Evolutionary conservation across 805 yeast genomes (phyloP).

Genomic region (Wickerhamiella allomyrinae): DNA sequence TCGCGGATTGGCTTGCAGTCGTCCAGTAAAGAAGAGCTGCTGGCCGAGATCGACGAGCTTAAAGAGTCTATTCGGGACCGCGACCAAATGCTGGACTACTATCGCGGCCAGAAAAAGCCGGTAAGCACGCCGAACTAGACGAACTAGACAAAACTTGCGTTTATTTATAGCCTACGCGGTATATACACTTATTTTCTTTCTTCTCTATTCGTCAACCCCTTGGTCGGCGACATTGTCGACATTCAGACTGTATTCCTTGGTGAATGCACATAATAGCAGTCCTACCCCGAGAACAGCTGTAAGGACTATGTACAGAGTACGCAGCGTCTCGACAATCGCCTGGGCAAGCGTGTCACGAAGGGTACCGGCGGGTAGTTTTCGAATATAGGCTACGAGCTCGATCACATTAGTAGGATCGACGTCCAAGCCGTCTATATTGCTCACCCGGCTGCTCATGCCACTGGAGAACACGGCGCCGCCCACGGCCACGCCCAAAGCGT

Average conservation of each 20-base stretch:
- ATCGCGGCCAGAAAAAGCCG: slow-evolving; percentile 31
- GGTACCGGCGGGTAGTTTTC: slow-evolving; percentile 7
- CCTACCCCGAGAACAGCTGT: slow-evolving; percentile 15
- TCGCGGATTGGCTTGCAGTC: not conserved
- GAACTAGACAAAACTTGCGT: not conserved
- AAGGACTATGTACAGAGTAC: slow-evolving; percentile 12
- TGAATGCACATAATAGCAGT: slow-evolving; percentile 12
- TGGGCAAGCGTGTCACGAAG: slow-evolving; percentile 5
- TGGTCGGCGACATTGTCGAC: slow-evolving; percentile 15
- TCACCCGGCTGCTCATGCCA: slow-evolving; percentile 10
- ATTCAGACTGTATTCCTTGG: slow-evolving; percentile 19
- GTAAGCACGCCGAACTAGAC: slow-evolving; percentile 11
- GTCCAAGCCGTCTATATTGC: slow-evolving; percentile 5
- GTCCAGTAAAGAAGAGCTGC: slow-evolving; percentile 36
- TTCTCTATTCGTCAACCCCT: slow-evolving; percentile 9
- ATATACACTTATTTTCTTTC: not conserved
- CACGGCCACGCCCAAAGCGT: slow-evolving; percentile 22
- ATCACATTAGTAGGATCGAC: slow-evolving; percentile 14
- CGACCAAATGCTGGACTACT: slow-evolving; percentile 63
- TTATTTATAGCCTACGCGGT: too few species aligned
- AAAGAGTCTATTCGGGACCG: slow-evolving; percentile 51
- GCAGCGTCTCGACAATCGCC: slow-evolving; percentile 15
- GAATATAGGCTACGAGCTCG: slow-evolving; percentile 11
- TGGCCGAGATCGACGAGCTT: slow-evolving; percentile 53
- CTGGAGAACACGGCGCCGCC: slow-evolving; percentile 23